Evolutionary conservation across 768 basidiomycete genomes (phyloP), one percentile per base, ranked within the genome.

Genomic region (Suillus paluster): DNA sequence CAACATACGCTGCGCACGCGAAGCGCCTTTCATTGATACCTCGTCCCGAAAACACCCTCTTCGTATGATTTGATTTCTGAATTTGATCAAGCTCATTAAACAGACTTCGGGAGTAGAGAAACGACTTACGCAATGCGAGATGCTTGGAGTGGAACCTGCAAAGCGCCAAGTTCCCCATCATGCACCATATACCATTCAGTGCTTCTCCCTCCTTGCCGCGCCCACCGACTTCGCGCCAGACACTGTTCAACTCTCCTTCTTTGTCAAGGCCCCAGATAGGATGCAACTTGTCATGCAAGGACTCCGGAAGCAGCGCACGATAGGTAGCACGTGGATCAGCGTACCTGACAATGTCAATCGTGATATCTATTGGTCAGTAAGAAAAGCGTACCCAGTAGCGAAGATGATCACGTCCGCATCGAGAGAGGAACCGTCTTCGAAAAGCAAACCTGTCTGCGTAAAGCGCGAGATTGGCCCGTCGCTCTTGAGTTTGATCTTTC

Each of bases 31-130:
- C 53, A 59, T 23, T 55, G 23, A 38, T 77, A 77, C 33, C 75
- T 67, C 19, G 58, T 65, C 53, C 66, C 75, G 66, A 75, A 79
- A 33, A 86, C 6, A 0, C 79, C 79, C 63, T 85, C 84, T 62
- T 89, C 83, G 30, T 83, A 82, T 0, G 88, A 89, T 69, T 89
- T 90, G 70, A 91, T 90, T 74, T 90, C 89, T 90, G 70, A 52
- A 49, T n/a, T n/a, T 34, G 2, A 48, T 14, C 25, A 52, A 17
- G 42, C 25, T 61, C 27, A 15, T 34, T 27, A 25, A 12, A 38
- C 5, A 7, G 21, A 57, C 30, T 5, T 42, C 49, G 6, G 36
- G 49, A 58, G n/a, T 11, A 9, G 49, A 42, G 6, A 50, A 30
- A 34, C 6, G 5, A 83, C 87, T 68, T 68, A 90, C 87, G 87